Percentiles rank a stretch among this genome's conserved stretches.
Conservation (phyloP, 1,284 basidiomycete species). For the Tilletia caries region DNA sequence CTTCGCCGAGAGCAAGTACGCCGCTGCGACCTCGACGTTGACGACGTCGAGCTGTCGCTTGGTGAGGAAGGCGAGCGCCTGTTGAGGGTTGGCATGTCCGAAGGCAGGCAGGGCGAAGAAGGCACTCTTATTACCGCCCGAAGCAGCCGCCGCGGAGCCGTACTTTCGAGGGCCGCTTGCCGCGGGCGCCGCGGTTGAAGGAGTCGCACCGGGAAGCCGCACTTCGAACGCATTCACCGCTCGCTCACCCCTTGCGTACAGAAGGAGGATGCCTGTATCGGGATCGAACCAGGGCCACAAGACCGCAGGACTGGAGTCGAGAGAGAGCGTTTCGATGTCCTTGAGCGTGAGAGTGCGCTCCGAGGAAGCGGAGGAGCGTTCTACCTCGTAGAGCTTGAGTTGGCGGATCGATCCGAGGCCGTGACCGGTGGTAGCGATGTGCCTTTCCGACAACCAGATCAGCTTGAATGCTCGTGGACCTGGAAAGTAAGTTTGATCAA, state of each 20-base stretch:
- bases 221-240: conserved; percentile 56
- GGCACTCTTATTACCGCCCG: not conserved
- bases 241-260: conserved; percentile 58
- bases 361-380: not conserved
- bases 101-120: conserved; percentile 36
- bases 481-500: not conserved
- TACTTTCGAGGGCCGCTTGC: conserved; percentile 15
- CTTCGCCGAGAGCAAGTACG: conserved; percentile 65
- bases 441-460: conserved; percentile 54
- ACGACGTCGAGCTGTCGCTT: conserved; percentile 55
- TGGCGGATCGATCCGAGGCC: conserved; percentile 56
- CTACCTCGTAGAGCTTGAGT: conserved; percentile 54
- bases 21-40: conserved; percentile 68
- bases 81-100: conserved; percentile 55
- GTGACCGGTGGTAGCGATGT: conserved; percentile 57
- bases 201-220: conserved; percentile 17
- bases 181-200: not conserved
- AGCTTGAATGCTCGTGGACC: conserved; percentile 55
- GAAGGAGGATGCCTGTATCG: conserved; percentile 56
- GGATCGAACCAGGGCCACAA: conserved; percentile 57
- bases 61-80: conserved; percentile 55
- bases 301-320: conserved; percentile 58
- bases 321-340: conserved; percentile 41
- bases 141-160: not conserved
- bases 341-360: conserved; percentile 20